phyloP scores from a whole-genome alignment of 129 eudicot genomes.

The Chrysanthemum seticuspe region DNA sequence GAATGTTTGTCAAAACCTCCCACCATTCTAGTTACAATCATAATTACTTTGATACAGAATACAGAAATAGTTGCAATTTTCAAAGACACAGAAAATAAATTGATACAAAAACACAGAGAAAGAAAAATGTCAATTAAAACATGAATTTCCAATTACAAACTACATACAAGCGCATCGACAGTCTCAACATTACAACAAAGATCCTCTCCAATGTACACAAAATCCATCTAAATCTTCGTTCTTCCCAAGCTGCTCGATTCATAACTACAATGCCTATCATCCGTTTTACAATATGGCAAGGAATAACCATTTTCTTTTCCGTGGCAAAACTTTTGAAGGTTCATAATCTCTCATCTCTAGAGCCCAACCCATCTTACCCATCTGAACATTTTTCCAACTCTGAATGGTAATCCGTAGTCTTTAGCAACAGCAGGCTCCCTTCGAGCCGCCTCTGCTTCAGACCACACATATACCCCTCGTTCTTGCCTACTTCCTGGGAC shows the following conservation, averaged over 20 bases:
- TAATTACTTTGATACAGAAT: too few relatives aligned
- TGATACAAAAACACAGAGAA: background rate
- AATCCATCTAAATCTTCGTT: conserved; percentile 22
- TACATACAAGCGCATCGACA: conserved; percentile 32
- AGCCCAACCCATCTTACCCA: conserved; percentile 99
- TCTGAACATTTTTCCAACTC: conserved; percentile 81
- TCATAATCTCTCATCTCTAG: conserved; percentile 11
- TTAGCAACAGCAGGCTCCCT: conserved; percentile 77
- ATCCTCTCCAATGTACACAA: conserved; percentile 39
- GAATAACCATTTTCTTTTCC: conserved; percentile 12
- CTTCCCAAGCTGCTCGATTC: conserved; percentile 18
- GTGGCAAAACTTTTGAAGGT: conserved; percentile 27
- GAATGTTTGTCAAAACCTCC: too few relatives aligned
- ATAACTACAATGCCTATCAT: conserved; percentile 12
- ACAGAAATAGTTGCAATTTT: too few relatives aligned
- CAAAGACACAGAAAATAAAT: too few relatives aligned
- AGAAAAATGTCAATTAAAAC: conserved; percentile 16
- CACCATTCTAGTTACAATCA: too few relatives aligned
- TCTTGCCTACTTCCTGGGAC: conserved; percentile 94
- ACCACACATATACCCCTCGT: conserved; percentile 95
- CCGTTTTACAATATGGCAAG: conserved; percentile 17
- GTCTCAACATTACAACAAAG: conserved; percentile 35
- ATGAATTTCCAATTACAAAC: conserved; percentile 36
- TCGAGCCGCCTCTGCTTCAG: conserved; percentile 80
- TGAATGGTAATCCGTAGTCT: conserved; percentile 82